Evolutionary conservation across 257 asterid species (phyloP).

Genomic region (Voacanga thouarsii): DNA sequence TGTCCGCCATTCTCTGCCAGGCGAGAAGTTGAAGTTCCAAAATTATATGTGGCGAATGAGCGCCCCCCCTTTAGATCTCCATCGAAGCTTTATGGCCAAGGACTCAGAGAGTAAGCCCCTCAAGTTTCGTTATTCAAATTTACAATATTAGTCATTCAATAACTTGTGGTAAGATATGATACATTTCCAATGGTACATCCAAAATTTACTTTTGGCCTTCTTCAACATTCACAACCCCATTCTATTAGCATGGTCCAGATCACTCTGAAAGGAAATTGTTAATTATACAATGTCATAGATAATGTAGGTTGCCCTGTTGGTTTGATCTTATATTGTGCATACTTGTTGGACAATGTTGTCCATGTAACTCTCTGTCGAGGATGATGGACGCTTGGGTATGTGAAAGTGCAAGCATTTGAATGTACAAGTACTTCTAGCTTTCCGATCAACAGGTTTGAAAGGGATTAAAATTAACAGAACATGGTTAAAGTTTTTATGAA

Average conservation of each 20-base stretch:
- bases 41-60: conserved; percentile 66
- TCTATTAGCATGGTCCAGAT: not conserved
- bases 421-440: not conserved
- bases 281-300: not conserved
- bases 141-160: not conserved
- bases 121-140: not conserved
- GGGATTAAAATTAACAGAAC: not conserved
- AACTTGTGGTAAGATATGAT: not conserved
- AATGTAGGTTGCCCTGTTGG: not conserved
- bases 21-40: conserved; percentile 65
- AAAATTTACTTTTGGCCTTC: not conserved
- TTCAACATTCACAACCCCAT: not conserved
- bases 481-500: not conserved
- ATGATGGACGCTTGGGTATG: not conserved
- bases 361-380: not conserved
- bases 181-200: not conserved
- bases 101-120: conserved; percentile 63
- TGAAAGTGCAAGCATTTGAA: not conserved
- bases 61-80: conserved; percentile 86
- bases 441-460: not conserved
- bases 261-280: not conserved
- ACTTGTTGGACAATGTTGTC: not conserved
- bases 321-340: not conserved
- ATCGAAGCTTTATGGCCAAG: conserved; percentile 53
- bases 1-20: conserved; percentile 56